A percentile compares a stretch with the other conserved stretches of the same genome.
Conservation (phyloP, 352 stramenopile species). For the Globisporangium camurandrum region DNA sequence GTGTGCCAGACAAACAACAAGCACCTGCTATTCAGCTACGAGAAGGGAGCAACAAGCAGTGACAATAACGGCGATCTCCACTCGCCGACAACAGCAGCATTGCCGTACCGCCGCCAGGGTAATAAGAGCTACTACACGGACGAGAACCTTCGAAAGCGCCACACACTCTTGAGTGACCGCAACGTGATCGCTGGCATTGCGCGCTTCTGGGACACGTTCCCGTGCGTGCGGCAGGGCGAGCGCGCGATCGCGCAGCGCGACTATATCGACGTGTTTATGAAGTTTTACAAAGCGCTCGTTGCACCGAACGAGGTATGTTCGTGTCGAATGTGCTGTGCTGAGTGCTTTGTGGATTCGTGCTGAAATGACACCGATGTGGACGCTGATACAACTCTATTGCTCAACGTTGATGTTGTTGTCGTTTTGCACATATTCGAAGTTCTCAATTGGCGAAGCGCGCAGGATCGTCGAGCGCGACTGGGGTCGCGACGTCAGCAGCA, state of each 20-base stretch:
- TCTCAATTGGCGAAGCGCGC: slow-evolving; percentile 58
- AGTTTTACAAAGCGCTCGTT: slow-evolving; percentile 78
- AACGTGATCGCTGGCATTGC: slow-evolving; percentile 38
- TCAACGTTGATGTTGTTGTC: no score
- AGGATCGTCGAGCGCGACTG: slow-evolving; percentile 78
- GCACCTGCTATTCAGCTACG: slow-evolving; percentile 48
- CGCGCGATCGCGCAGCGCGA: slow-evolving; percentile 38
- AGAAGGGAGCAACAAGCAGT: slow-evolving; percentile 8
- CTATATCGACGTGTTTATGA: slow-evolving; percentile 76
- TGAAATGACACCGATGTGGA: no score
- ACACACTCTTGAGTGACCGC: slow-evolving; percentile 41
- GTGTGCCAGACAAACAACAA: slow-evolving; percentile 41
- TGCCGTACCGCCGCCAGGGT: slow-evolving; percentile 69
- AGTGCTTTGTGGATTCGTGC: no score
- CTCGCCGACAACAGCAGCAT: slow-evolving; percentile 10
- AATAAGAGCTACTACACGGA: slow-evolving; percentile 60
- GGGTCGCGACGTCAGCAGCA: slow-evolving; percentile 39
- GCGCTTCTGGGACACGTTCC: slow-evolving; percentile 74
- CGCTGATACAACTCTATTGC: no score
- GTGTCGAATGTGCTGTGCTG: not conserved
- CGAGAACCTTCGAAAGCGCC: slow-evolving; percentile 51
- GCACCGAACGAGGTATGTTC: slow-evolving; percentile 33
- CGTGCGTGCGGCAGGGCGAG: slow-evolving; percentile 35
- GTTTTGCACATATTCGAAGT: slow-evolving; percentile 13
- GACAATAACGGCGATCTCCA: not conserved